Conservation (phyloP, 1,284 basidiomycete genomes). For the Inonotus hispidus region DNA sequence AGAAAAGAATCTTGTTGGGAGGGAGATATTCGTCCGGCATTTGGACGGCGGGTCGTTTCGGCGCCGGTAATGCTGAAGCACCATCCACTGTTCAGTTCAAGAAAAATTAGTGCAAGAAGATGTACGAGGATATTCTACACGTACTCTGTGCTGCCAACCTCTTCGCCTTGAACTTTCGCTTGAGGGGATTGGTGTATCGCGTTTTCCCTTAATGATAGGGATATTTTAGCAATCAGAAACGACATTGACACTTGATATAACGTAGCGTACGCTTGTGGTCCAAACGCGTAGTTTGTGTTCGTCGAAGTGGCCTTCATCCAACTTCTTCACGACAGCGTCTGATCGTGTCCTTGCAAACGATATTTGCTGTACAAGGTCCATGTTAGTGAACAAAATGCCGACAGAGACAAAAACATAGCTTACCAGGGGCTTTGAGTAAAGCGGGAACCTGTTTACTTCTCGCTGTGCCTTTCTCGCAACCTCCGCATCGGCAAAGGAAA, state of each 20-base stretch:
- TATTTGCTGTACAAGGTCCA: conserved; percentile 64
- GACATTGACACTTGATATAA: neutral
- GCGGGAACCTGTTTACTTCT: conserved; percentile 90
- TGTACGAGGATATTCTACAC: conserved; percentile 22
- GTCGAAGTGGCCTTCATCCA: conserved; percentile 64
- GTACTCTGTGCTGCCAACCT: conserved; percentile 72
- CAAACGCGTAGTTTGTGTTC: conserved; percentile 68
- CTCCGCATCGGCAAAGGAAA: conserved; percentile 81
- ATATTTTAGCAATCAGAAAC: neutral
- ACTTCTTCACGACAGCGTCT: conserved; percentile 79
- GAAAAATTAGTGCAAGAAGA: conserved; percentile 15
- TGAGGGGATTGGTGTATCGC: conserved; percentile 81
- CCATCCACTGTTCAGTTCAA: conserved; percentile 55
- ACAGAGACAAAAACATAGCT: conserved; percentile 24
- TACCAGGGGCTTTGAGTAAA: conserved; percentile 97
- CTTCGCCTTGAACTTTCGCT: conserved; percentile 78
- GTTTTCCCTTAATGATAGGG: conserved; percentile 51
- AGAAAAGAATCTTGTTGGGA: conserved; percentile 97
- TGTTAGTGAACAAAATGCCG: neutral
- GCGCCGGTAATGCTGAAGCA: conserved; percentile 52
- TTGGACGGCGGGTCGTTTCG: conserved; percentile 79
- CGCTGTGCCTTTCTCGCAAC: conserved; percentile 83
- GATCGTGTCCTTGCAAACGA: conserved; percentile 86
- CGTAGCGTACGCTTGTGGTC: conserved; percentile 74
- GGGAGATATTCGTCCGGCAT: conserved; percentile 99